These are phyloP conservation scores for Pyrenula aspistea DNA, from an alignment of 495 filamentous ascomycete genomes.

Conservation along the genomic window DNA sequence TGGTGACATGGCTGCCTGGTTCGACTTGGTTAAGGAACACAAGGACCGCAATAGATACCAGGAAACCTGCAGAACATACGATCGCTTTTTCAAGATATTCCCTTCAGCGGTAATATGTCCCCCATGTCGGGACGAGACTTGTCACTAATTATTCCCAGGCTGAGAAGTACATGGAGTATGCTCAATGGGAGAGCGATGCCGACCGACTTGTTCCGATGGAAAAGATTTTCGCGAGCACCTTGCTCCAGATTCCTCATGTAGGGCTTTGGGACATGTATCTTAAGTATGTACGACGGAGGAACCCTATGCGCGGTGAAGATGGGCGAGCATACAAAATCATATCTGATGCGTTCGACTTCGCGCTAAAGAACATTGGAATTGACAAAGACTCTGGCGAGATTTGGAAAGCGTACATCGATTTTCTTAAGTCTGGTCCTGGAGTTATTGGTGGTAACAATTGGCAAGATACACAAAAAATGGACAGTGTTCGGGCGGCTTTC, in stretches of 20 bases:
- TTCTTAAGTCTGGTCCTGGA: constrained; percentile 77
- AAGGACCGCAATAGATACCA: constrained; percentile 69
- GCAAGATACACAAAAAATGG: constrained; percentile 98
- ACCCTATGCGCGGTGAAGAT: constrained; percentile 69
- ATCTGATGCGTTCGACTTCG: constrained; percentile 77
- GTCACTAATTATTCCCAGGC: constrained; percentile 43
- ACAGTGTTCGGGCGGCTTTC: constrained; percentile 77
- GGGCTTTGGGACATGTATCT: constrained; percentile 88
- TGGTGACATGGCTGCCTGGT: constrained; percentile 84
- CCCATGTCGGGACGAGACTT: constrained; percentile 3
- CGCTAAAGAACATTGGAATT: constrained; percentile 76
- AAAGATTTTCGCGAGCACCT: constrained; percentile 63
- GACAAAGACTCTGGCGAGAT: constrained; percentile 85
- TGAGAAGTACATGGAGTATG: constrained; percentile 76
- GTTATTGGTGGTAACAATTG: constrained; percentile 71
- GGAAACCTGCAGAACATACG: constrained; percentile 67
- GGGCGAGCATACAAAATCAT: constrained; percentile 66
- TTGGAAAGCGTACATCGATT: constrained; percentile 88
- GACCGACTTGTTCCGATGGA: constrained; percentile 69
- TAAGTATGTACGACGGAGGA: constrained; percentile 83
- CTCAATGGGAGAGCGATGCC: constrained; percentile 74
- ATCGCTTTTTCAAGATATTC: constrained; percentile 76
- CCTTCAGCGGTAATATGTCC: constrained; percentile 67
- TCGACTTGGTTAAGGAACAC: constrained; percentile 75
- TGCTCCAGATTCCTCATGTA: constrained; percentile 64